phyloP scores from a whole-genome alignment of 1,284 basidiomycete species.

The Tetrapyrgos nigripes region DNA sequence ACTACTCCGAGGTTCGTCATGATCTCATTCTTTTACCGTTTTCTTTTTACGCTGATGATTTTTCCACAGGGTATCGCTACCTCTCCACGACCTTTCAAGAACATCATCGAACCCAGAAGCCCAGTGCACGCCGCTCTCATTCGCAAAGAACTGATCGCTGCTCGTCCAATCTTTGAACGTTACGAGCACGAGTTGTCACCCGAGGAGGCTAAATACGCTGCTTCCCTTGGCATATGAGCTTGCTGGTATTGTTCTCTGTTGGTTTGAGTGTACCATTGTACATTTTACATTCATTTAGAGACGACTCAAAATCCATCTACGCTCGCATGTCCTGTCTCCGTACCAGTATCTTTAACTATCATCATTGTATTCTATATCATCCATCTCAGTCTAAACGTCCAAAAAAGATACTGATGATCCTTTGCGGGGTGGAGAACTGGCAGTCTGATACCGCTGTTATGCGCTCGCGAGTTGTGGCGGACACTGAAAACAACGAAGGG shows the following conservation, averaged over 20 bases:
- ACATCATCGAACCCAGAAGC: conserved; percentile 1
- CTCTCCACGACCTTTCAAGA: conserved; percentile 5
- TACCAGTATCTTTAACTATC: no score
- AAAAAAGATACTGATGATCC: no score
- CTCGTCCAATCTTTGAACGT: neutral
- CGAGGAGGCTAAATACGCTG: neutral
- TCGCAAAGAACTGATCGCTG: neutral
- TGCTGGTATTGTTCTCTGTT: neutral
- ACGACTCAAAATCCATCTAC: no score
- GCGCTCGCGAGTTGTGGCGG: no score
- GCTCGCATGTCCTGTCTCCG: no score
- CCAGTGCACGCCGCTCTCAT: neutral
- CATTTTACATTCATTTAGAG: no score
- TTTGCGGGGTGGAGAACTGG: no score
- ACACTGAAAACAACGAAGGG: no score
- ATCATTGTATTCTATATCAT: no score
- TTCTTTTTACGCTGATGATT: neutral
- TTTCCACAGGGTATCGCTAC: conserved; percentile 1
- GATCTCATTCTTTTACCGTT: neutral
- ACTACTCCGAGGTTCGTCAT: neutral
- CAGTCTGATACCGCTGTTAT: no score
- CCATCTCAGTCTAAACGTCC: no score
- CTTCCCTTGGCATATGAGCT: neutral
- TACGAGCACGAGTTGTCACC: conserved; percentile 4
- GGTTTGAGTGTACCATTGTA: no score